Percentiles rank a stretch among this genome's conserved stretches.
Evolutionary conservation across 2,329 filamentous ascomycete species (phyloP).

Genomic region (Pyricularia grisea): DNA sequence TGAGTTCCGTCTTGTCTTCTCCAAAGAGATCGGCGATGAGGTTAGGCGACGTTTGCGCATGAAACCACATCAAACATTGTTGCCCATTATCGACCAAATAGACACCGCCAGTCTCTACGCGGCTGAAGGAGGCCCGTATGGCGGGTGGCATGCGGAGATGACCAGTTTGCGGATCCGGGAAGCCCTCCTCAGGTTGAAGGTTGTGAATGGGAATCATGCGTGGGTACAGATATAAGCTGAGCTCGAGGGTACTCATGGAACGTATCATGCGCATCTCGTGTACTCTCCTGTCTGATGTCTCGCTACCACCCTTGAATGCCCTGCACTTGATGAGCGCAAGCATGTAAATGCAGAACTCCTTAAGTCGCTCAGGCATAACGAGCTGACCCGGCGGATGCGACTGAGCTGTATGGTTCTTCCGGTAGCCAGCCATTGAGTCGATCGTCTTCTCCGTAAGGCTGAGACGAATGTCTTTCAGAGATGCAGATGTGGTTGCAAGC

Average conservation of each 20-base stretch:
- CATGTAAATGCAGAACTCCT: conserved; percentile 96
- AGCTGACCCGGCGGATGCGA: conserved; percentile 84
- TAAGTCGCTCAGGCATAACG: conserved; percentile 89
- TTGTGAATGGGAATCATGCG: conserved; percentile 89
- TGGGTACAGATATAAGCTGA: conserved; percentile 90
- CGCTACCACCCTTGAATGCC: conserved; percentile 86
- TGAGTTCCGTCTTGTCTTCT: conserved; percentile 58
- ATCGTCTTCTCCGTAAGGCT: conserved; percentile 84
- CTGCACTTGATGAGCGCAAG: conserved; percentile 82
- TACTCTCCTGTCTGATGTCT: conserved; percentile 81
- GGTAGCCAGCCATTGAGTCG: conserved; percentile 83
- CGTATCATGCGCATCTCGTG: conserved; percentile 88
- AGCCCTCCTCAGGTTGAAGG: conserved; percentile 78
- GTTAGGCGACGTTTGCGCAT: conserved; percentile 85
- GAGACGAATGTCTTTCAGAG: conserved; percentile 76
- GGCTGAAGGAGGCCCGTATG: conserved; percentile 74
- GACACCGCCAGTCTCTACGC: conserved; percentile 84
- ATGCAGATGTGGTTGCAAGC: conserved; percentile 57
- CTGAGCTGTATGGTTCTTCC: conserved; percentile 79
- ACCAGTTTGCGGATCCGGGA: conserved; percentile 77
- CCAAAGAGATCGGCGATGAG: conserved; percentile 87
- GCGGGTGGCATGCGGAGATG: conserved; percentile 76
- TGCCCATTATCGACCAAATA: conserved; percentile 97
- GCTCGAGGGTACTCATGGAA: conserved; percentile 75
- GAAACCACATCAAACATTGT: conserved; percentile 83